These are phyloP conservation scores for Histomonas meleagridis DNA, from an alignment of 208 protist genomes.

Conservation along the genomic window DNA sequence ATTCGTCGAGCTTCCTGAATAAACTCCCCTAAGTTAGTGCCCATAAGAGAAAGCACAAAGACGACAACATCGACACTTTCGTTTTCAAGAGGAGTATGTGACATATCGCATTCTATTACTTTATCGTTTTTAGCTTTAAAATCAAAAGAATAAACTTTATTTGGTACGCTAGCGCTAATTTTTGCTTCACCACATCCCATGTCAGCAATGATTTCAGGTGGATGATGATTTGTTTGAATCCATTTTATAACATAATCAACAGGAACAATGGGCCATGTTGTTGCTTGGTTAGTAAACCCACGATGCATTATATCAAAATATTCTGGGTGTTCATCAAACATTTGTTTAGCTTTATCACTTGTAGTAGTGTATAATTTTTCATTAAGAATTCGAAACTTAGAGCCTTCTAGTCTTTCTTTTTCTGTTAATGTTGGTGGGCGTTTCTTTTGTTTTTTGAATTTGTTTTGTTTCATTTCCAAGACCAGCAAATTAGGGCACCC, in stretches of 20 bases:
- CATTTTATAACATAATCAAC: conserved; percentile 41
- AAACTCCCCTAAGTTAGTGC: conserved; percentile 45
- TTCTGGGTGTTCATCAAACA: conserved; percentile 41
- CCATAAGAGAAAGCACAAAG: conserved; percentile 50
- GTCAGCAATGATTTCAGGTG: conserved; percentile 38
- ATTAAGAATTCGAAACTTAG: conserved; percentile 47
- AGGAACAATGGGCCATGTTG: conserved; percentile 45
- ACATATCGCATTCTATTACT: conserved; percentile 46
- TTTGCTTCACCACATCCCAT: conserved; percentile 48
- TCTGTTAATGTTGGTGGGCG: background rate
- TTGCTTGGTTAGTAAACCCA: conserved; percentile 40
- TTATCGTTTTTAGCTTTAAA: conserved; percentile 37
- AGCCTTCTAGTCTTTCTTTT: conserved; percentile 35
- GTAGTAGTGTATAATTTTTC: conserved; percentile 45
- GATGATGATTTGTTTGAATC: background rate
- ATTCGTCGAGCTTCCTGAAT: conserved; percentile 46
- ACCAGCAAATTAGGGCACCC: no score
- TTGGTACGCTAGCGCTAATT: conserved; percentile 31
- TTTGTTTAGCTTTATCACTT: conserved; percentile 15
- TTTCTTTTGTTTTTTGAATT: background rate
- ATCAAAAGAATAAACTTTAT: conserved; percentile 47
- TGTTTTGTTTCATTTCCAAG: no score
- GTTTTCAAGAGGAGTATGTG: conserved; percentile 39
- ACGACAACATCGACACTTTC: conserved; percentile 43
- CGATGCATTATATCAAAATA: conserved; percentile 43